phyloP scores from a whole-genome alignment of 495 filamentous ascomycete genomes.

The Saxophila tyrrhenica region DNA sequence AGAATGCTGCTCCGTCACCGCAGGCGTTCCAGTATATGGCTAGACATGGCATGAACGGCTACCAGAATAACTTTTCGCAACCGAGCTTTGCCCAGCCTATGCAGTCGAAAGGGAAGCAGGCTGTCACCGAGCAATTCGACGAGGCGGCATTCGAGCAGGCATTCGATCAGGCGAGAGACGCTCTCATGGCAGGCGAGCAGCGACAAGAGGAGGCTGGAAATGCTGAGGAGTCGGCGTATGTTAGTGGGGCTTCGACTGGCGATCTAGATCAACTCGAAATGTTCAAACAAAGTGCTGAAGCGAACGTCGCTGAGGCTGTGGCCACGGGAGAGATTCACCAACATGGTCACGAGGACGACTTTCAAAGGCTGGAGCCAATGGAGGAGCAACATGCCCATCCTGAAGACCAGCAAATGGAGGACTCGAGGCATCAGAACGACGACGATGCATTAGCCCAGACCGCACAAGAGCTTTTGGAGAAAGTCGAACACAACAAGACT shows the following conservation, averaged over 20 bases:
- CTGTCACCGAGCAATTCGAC: slow-evolving; percentile 34
- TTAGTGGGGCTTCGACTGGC: not conserved
- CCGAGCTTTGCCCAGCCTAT: not conserved
- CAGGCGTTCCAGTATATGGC: slow-evolving; percentile 19
- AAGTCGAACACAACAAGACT: slow-evolving; percentile 52
- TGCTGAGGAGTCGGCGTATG: not conserved
- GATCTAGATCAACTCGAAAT: not conserved
- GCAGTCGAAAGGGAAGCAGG: slow-evolving; percentile 10
- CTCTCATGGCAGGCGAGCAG: slow-evolving; percentile 12
- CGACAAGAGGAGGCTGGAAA: not conserved
- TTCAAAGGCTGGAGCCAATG: no score
- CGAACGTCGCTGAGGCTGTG: not conserved
- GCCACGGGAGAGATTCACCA: no score
- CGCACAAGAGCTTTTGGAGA: slow-evolving; percentile 60
- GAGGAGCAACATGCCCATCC: no score
- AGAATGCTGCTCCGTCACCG: slow-evolving; percentile 5
- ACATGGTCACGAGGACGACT: no score
- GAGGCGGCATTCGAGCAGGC: slow-evolving; percentile 54
- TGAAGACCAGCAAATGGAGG: slow-evolving; percentile 11
- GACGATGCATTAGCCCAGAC: slow-evolving; percentile 59
- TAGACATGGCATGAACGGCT: slow-evolving; percentile 22
- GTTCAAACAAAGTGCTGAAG: not conserved
- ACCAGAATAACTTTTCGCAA: slow-evolving; percentile 10
- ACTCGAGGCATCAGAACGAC: slow-evolving; percentile 29
- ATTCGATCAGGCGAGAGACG: slow-evolving; percentile 34